These are phyloP conservation scores for Tillandsia fasciculata DNA, from an alignment of 176 grass and related monocot genomes.

Conservation along the genomic window DNA sequence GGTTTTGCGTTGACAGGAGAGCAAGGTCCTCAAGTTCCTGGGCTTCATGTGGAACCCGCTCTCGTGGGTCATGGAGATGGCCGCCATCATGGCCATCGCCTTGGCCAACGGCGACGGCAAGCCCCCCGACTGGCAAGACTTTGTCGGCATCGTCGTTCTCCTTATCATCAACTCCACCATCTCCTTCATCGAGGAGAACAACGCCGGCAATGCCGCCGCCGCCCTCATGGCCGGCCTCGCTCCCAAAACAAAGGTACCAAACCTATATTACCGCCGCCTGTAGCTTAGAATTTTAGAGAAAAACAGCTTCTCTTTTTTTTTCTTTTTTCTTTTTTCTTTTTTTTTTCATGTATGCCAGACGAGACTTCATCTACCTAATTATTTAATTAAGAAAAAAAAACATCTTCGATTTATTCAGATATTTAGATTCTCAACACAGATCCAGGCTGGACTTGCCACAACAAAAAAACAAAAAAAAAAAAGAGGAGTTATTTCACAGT, in stretches of 20 bases:
- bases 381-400: too few species aligned
- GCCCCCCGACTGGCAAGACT: constrained; percentile 98
- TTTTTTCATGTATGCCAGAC: too few species aligned
- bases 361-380: too few species aligned
- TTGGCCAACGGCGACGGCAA: constrained; percentile 54
- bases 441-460: too few species aligned
- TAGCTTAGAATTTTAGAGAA: too few species aligned
- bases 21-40: constrained; percentile 73
- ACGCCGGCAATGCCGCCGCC: constrained; percentile 73
- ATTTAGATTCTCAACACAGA: too few species aligned
- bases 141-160: constrained; percentile 71
- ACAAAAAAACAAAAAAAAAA: too few species aligned
- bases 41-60: constrained; percentile 99
- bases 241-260: constrained; percentile 48
- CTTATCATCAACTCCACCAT: constrained; percentile 77
- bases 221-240: constrained; percentile 93
- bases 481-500: background rate
- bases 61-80: constrained; percentile 94
- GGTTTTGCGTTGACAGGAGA: constrained; percentile 47
- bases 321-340: too few species aligned
- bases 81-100: constrained; percentile 81
- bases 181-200: constrained; percentile 72
- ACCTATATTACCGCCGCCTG: background rate
- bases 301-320: too few species aligned
- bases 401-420: too few species aligned